Conservation (phyloP, 2,329 filamentous ascomycete species). For the Fusarium sp. region DNA sequence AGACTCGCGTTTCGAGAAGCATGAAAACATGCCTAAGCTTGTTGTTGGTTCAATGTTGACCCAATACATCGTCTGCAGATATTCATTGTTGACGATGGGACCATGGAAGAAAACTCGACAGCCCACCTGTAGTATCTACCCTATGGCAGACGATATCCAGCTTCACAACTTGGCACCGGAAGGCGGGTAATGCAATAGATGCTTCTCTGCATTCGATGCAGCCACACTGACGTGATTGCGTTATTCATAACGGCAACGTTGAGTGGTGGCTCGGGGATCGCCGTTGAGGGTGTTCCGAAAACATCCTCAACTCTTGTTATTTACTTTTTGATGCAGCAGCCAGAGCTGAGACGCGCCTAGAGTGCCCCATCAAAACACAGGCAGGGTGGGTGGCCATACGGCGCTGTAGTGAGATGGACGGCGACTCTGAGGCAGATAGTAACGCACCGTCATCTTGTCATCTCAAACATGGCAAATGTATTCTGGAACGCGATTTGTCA, state of each 20-base stretch:
- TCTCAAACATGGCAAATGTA: slow-evolving; percentile 20
- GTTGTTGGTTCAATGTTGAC: background rate
- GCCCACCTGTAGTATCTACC: background rate
- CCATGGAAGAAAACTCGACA: background rate
- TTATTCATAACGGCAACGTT: slow-evolving; percentile 1
- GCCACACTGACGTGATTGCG: slow-evolving; percentile 10
- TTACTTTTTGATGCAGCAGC: slow-evolving; percentile 34
- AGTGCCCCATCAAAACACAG: slow-evolving; percentile 36
- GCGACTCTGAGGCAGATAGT: background rate
- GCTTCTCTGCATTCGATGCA: slow-evolving; percentile 5
- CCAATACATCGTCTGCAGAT: background rate
- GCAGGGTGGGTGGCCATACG: background rate
- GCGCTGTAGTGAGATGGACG: background rate
- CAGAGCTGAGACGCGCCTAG: slow-evolving; percentile 30
- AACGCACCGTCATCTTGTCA: background rate
- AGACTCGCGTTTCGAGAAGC: background rate
- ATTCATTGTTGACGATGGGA: background rate
- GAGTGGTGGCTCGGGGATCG: slow-evolving; percentile 1
- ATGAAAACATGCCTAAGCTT: background rate
- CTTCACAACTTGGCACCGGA: background rate
- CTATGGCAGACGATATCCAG: background rate
- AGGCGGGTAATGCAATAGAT: background rate
- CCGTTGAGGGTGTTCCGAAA: slow-evolving; percentile 14
- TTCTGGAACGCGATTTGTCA: slow-evolving; percentile 32
- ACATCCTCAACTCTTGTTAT: slow-evolving; percentile 29